These are phyloP conservation scores for Geosmithia putterillii DNA, from an alignment of 2,329 filamentous ascomycete species.

Conservation along the genomic window DNA sequence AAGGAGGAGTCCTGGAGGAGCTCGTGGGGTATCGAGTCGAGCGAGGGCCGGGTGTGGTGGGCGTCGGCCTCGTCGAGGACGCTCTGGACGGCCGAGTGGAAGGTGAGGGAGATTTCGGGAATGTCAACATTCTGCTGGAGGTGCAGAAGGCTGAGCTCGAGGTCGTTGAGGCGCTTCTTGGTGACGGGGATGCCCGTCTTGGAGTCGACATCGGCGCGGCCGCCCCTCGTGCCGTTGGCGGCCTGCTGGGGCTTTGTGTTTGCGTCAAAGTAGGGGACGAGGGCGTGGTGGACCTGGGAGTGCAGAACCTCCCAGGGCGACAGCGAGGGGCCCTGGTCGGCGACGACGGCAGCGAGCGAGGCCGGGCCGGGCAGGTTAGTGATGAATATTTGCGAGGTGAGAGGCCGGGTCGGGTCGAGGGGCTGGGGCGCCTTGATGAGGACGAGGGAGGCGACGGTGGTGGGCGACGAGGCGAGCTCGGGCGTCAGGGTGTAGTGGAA, in stretches of 20 bases:
- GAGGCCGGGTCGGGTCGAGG: conserved; percentile 70
- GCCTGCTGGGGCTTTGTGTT: conserved; percentile 75
- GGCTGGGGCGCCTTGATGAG: conserved; percentile 83
- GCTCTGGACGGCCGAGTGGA: conserved; percentile 79
- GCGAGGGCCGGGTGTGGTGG: conserved; percentile 54
- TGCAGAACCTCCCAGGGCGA: conserved; percentile 90
- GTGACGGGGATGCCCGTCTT: conserved; percentile 95
- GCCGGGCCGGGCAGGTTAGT: conserved; percentile 81
- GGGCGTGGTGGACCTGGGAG: conserved; percentile 77
- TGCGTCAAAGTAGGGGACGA: conserved; percentile 95
- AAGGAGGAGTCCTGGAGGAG: conserved; percentile 84
- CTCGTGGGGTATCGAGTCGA: conserved; percentile 63
- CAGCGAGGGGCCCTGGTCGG: conserved; percentile 58
- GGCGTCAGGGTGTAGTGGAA: conserved; percentile 72
- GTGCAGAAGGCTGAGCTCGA: conserved; percentile 82
- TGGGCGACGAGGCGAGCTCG: conserved; percentile 67
- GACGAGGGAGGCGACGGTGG: conserved; percentile 76
- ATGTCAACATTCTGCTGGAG: conserved; percentile 98
- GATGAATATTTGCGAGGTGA: conserved; percentile 83
- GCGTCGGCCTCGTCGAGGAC: conserved; percentile 68
- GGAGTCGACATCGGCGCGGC: conserved; percentile 72
- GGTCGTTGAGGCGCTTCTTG: conserved; percentile 90
- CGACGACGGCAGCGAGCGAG: conserved; percentile 50
- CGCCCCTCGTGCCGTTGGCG: conserved; percentile 47
- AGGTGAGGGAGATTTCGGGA: conserved; percentile 74